phyloP scores from a whole-genome alignment of 164 flowering plant genomes.

The Aristolochia californica region DNA sequence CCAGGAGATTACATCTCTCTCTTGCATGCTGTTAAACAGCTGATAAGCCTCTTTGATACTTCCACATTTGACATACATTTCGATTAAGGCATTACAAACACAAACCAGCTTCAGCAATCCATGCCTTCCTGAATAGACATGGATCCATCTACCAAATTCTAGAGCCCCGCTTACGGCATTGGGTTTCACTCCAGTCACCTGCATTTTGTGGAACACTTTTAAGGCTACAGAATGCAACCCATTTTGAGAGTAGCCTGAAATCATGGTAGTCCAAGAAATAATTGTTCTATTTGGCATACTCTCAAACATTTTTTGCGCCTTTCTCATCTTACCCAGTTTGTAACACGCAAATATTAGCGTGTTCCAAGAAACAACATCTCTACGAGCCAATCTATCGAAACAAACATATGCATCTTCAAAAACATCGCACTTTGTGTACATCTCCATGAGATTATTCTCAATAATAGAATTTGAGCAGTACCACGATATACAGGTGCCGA shows the following conservation, averaged over 20 bases:
- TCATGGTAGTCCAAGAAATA: conserved; percentile 51
- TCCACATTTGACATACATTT: conserved; percentile 53
- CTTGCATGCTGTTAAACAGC: conserved; percentile 11
- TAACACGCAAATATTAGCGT: conserved; percentile 46
- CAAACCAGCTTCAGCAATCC: conserved; percentile 30
- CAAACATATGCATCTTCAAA: conserved; percentile 32
- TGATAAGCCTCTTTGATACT: conserved; percentile 15
- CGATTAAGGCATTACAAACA: conserved; percentile 64
- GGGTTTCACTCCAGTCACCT: conserved; percentile 32
- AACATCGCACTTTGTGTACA: conserved; percentile 50
- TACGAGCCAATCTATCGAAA: conserved; percentile 54
- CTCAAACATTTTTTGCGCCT: conserved; percentile 36
- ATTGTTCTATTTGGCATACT: conserved; percentile 37
- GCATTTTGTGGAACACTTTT: conserved; percentile 38
- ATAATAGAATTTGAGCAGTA: conserved; percentile 16
- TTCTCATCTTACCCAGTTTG: conserved; percentile 43
- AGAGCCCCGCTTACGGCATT: conserved; percentile 66
- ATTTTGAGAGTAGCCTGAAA: conserved; percentile 34
- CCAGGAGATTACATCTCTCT: conserved; percentile 28
- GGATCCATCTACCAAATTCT: conserved; percentile 74
- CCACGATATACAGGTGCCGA: conserved; percentile 28
- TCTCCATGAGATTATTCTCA: conserved; percentile 49
- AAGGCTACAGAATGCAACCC: conserved; percentile 35
- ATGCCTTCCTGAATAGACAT: conserved; percentile 37
- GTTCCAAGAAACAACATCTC: conserved; percentile 67